Percentiles rank a stretch among this genome's conserved stretches.
Conservation (phyloP, 2,329 filamentous ascomycete species). For the Pseudogymnoascus verrucosus region DNA sequence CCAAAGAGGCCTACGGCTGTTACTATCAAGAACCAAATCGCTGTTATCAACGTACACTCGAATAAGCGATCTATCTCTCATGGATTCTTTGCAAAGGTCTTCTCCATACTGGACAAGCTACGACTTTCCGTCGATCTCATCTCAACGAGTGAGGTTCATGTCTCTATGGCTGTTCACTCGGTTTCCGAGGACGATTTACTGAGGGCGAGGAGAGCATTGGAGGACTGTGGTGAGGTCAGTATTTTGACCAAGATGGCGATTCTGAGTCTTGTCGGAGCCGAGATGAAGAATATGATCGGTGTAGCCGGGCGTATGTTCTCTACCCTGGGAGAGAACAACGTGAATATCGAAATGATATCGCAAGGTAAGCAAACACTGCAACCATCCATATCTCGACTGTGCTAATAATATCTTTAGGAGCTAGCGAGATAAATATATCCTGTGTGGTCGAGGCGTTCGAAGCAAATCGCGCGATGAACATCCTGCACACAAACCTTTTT, state of each 20-base stretch:
- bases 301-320: constrained; percentile 93
- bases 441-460: constrained; percentile 92
- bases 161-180: constrained; percentile 91
- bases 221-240: constrained; percentile 80
- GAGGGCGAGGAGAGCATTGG: constrained; percentile 62
- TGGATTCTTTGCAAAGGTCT: constrained; percentile 91
- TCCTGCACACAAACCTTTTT: constrained; percentile 93
- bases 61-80: constrained; percentile 95
- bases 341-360: constrained; percentile 99
- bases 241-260: constrained; percentile 91
- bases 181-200: constrained; percentile 54
- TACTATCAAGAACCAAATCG: constrained; percentile 94
- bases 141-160: constrained; percentile 92
- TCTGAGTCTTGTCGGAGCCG: constrained; percentile 83
- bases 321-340: constrained; percentile 81
- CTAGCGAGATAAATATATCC: constrained; percentile 98
- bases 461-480: constrained; percentile 87
- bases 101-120: constrained; percentile 80
- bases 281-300: constrained; percentile 97
- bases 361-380: constrained; percentile 57
- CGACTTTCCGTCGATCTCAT: constrained; percentile 91
- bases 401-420: constrained; percentile 47
- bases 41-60: constrained; percentile 95
- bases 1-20: constrained; percentile 79
- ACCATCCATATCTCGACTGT: not conserved